These are phyloP conservation scores for Emiliania huxleyi DNA, from an alignment of 78 protist genomes.

Conservation along the genomic window DNA sequence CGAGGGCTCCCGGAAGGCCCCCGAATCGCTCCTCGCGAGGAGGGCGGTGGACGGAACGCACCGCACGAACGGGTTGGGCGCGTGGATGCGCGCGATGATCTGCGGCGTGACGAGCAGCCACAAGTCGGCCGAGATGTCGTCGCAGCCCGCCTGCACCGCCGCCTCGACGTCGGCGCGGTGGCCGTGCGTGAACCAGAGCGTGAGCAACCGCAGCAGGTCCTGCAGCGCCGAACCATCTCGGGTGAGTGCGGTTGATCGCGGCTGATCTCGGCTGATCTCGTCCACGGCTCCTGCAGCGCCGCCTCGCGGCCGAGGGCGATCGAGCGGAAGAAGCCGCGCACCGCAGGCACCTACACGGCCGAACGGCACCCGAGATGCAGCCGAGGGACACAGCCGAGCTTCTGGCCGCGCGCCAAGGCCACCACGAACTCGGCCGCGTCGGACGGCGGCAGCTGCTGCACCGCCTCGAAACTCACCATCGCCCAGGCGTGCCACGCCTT, in stretches of 20 bases:
- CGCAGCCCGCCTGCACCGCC: conserved; percentile 65
- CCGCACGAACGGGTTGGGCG: conserved; percentile 69
- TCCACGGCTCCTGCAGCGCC: no score
- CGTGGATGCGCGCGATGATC: conserved; percentile 91
- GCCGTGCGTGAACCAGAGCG: conserved; percentile 89
- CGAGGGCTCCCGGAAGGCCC: no score
- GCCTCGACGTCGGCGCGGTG: conserved; percentile 50
- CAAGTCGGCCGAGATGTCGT: conserved; percentile 74
- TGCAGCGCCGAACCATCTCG: no score
- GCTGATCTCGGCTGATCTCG: no score
- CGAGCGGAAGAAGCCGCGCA: conserved; percentile 86
- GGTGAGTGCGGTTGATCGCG: no score
- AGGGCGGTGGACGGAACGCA: no score
- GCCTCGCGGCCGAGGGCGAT: conserved; percentile 67
- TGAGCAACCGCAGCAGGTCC: conserved; percentile 86
- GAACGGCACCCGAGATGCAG: no score
- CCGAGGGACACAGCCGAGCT: no score
- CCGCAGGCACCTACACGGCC: no score
- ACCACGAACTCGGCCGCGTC: neutral
- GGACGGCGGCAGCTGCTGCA: neutral
- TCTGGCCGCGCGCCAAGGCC: neutral
- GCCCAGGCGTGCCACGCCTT: conserved; percentile 97
- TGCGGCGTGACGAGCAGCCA: conserved; percentile 93
- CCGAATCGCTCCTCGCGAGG: no score
- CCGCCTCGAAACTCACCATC: conserved; percentile 64